phyloP scores from a whole-genome alignment of 2,329 filamentous ascomycete species.

The Diplodia corticola region DNA sequence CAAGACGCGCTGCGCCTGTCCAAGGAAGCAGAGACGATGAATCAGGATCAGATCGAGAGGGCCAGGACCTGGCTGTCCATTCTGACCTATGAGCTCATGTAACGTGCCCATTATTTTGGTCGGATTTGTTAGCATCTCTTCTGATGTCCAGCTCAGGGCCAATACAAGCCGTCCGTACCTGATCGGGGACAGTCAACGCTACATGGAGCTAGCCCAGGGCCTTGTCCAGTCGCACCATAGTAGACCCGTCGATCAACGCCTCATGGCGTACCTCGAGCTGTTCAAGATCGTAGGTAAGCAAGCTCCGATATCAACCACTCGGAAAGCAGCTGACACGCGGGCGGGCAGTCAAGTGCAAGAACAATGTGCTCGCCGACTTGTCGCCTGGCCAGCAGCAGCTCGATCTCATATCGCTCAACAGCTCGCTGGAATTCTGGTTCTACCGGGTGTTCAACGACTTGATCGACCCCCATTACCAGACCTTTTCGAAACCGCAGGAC shows the following conservation, averaged over 20 bases:
- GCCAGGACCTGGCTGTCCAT: slow-evolving; percentile 3
- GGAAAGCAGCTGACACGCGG: background rate
- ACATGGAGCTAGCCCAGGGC: background rate
- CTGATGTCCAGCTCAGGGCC: background rate
- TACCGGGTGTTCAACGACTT: slow-evolving; percentile 1
- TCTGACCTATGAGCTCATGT: background rate
- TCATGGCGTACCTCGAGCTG: background rate
- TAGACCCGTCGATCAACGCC: background rate
- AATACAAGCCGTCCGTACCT: background rate
- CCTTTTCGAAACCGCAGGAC: background rate
- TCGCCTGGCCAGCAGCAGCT: background rate
- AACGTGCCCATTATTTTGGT: too few relatives aligned
- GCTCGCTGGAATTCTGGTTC: background rate
- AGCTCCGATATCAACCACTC: background rate
- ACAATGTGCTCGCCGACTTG: background rate
- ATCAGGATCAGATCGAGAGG: background rate
- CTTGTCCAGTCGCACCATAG: background rate
- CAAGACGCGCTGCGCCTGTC: background rate
- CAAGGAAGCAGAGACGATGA: background rate
- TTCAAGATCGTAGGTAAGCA: background rate
- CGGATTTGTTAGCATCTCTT: background rate
- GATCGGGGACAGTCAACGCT: background rate
- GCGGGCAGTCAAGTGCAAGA: background rate
- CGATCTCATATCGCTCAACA: background rate
- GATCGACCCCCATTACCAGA: slow-evolving; percentile 1